Conservation (phyloP, 805 yeast species). For the Saccharomycodes ludwigii region DNA sequence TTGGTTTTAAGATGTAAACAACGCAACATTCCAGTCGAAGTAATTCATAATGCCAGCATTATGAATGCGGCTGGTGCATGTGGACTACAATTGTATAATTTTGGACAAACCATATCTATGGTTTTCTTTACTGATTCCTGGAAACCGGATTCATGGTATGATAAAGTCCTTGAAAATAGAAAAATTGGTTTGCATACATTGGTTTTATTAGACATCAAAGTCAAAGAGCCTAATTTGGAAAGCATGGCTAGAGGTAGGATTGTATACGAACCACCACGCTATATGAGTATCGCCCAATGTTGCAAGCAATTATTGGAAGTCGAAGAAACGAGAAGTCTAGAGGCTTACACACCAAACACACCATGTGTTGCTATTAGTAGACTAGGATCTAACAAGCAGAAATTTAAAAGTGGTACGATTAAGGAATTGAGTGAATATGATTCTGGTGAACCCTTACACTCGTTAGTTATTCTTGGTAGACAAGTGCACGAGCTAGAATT, state of each 20-base stretch:
- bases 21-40: constrained; percentile 61
- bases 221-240: constrained; percentile 90
- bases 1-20: constrained; percentile 85
- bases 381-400: constrained; percentile 75
- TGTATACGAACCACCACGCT: constrained; percentile 93
- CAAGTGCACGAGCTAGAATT: constrained; percentile 88
- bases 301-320: constrained; percentile 79
- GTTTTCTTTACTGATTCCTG: constrained; percentile 92
- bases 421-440: constrained; percentile 69
- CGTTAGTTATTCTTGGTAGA: constrained; percentile 82
- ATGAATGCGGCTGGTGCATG: constrained; percentile 99
- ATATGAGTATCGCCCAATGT: constrained; percentile 86
- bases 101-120: constrained; percentile 94
- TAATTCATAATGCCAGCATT: constrained; percentile 89
- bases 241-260: constrained; percentile 87
- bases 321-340: constrained; percentile 63
- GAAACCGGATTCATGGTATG: constrained; percentile 94
- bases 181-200: constrained; percentile 85
- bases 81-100: constrained; percentile 87
- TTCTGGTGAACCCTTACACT: constrained; percentile 89
- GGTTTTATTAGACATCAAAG: constrained; percentile 82
- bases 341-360: constrained; percentile 74
- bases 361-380: constrained; percentile 93
- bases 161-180: constrained; percentile 80
- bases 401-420: constrained; percentile 75